Evolutionary conservation across 2,329 filamentous ascomycete genomes (phyloP).

Genomic region (Acephala macrosclerotiorum): DNA sequence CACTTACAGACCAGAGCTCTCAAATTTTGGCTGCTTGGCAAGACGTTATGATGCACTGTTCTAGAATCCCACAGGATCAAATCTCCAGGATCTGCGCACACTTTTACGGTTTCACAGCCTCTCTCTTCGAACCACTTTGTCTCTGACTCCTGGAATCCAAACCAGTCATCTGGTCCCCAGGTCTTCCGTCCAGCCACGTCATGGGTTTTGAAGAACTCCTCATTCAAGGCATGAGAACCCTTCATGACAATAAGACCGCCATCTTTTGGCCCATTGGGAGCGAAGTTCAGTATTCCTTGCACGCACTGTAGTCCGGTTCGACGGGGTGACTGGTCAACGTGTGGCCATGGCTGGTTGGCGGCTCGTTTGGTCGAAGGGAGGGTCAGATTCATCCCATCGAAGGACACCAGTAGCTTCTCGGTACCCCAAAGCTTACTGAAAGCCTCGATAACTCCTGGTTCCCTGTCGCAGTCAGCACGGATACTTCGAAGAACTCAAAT

Average conservation of each 20-base stretch:
- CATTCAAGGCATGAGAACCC: constrained; percentile 40
- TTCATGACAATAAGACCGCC: constrained; percentile 44
- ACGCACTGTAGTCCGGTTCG: constrained; percentile 50
- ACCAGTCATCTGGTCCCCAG: constrained; percentile 15
- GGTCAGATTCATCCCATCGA: constrained; percentile 52
- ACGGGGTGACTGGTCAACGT: constrained; percentile 48
- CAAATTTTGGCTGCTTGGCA: constrained; percentile 46
- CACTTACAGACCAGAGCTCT: constrained; percentile 15
- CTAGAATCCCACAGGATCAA: constrained; percentile 54
- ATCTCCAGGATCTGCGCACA: constrained; percentile 51
- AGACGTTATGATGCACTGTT: constrained; percentile 52
- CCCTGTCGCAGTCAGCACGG: constrained; percentile 22
- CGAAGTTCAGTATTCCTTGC: constrained; percentile 53
- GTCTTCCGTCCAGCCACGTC: constrained; percentile 1
- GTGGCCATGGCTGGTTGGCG: constrained; percentile 44
- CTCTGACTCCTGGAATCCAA: constrained; percentile 41
- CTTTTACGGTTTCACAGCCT: constrained; percentile 49
- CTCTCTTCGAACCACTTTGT: constrained; percentile 50
- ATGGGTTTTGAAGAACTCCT: constrained; percentile 38
- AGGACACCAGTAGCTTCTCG: constrained; percentile 52
- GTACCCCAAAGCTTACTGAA: constrained; percentile 51
- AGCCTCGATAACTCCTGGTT: constrained; percentile 47
- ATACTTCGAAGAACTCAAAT: neutral
- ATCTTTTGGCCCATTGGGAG: constrained; percentile 43
- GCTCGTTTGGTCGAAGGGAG: constrained; percentile 35